Evolutionary conservation across 2,329 filamentous ascomycete genomes (phyloP), one percentile per base, ranked within the genome.

Genomic region (Calonectria crousiana): DNA sequence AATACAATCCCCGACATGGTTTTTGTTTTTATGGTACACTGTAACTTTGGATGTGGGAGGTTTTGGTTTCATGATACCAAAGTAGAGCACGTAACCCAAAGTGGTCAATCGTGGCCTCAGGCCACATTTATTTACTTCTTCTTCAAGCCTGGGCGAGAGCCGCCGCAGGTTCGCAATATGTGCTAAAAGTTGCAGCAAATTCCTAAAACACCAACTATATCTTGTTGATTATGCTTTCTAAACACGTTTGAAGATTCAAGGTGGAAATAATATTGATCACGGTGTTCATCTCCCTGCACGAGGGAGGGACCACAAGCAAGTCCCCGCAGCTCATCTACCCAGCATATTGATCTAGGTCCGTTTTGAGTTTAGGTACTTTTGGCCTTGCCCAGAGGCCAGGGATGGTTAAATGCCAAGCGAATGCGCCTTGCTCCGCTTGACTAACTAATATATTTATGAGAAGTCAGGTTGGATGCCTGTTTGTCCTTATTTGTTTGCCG

Each of bases 241-340:
- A 38, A 16, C 14, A 41, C 18, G 16, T 18, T 41, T 2, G 6
- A 41, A 8, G 18, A 41, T 6, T 41, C 6, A 18, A 16, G 38
- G 14, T 14, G 18, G 16, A 4, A 41, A 18, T 18, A 41, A 18
- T 41, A 20, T n/a, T 47, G 41, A 6, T 47, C 38, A 44, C 20
- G 20, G 41, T 13, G 34, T 16, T n/a, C 20, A 20, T 47, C 41
- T 47, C 13, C 41, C 8, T 47, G 41, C 6, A n/a, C 18, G 1
- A 11, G 41, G n/a, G 26, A 9, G n/a, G 56, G 32, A 26, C n/a
- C 18, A 14, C 34, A 60, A 6, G 36, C n/a, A 38, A 14, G 56
- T 14, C 56, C 34, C 56, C 56, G 36, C 56, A 60, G 34, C 56
- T 60, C 36, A 60, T 62, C 56, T 62, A 36, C 36, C 56, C 56